phyloP scores from a whole-genome alignment of 306 rosid species.

The Myrica gale region DNA sequence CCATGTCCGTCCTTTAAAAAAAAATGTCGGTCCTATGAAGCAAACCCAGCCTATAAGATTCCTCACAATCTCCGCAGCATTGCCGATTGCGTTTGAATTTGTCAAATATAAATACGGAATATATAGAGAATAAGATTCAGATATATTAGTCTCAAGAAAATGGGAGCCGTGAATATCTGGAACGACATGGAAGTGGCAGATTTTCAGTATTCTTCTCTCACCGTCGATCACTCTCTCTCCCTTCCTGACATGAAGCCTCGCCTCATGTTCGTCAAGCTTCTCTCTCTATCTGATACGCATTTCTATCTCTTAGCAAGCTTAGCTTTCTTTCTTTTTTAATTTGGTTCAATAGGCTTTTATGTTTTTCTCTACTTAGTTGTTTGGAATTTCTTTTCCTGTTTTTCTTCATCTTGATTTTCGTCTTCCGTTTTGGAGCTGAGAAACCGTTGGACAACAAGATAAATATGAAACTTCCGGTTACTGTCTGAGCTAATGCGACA shows the following conservation, averaged over 20 bases:
- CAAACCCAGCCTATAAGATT: not conserved
- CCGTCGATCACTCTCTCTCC: conserved; percentile 63
- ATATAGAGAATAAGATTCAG: not conserved
- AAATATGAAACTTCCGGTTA: not conserved
- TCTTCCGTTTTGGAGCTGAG: not conserved
- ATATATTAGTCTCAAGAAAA: not conserved
- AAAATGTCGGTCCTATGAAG: not conserved
- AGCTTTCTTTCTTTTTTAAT: not conserved
- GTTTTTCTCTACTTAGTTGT: too few species aligned
- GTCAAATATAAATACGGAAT: too few species aligned
- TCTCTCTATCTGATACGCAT: conserved; percentile 9
- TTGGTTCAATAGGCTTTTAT: too few species aligned
- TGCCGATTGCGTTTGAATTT: not conserved
- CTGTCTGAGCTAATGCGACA: not conserved
- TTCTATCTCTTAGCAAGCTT: not conserved
- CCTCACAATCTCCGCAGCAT: not conserved
- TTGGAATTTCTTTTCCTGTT: not conserved
- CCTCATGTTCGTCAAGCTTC: conserved; percentile 46
- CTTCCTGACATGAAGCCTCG: conserved; percentile 48
- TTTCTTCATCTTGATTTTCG: not conserved
- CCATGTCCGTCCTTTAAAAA: not conserved
- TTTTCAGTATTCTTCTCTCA: conserved; percentile 35
- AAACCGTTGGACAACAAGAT: conserved; percentile 13
- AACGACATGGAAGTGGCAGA: conserved; percentile 41
- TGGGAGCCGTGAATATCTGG: conserved; percentile 65